Conservation (phyloP, 2,329 filamentous ascomycete genomes). For the Drechslerella stenobrocha region DNA sequence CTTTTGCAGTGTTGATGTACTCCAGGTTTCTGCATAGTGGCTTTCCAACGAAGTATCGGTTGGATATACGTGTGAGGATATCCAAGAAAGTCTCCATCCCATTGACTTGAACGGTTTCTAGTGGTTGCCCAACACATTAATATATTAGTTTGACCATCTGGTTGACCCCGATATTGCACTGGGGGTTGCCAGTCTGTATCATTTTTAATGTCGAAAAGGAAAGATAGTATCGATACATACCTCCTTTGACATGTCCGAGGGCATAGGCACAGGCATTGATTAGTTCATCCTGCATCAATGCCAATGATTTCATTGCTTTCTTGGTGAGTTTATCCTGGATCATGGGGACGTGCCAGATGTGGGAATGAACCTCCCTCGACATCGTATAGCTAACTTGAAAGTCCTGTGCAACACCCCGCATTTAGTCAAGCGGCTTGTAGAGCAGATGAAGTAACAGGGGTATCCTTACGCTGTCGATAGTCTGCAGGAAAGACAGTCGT, state of each 20-base stretch:
- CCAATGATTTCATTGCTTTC: constrained; percentile 35
- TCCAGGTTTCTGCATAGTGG: constrained; percentile 37
- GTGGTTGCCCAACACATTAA: not conserved
- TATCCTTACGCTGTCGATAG: constrained; percentile 28
- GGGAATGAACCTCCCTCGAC: constrained; percentile 27
- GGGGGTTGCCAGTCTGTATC: not conserved
- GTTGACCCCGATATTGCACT: not conserved
- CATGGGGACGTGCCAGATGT: constrained; percentile 39
- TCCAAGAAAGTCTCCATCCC: constrained; percentile 39
- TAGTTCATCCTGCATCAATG: constrained; percentile 37
- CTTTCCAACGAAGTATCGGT: constrained; percentile 42
- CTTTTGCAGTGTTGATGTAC: constrained; percentile 39
- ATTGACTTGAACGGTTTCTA: constrained; percentile 18
- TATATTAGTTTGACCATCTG: not conserved
- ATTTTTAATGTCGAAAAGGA: not conserved
- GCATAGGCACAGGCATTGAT: constrained; percentile 34
- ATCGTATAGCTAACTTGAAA: constrained; percentile 47
- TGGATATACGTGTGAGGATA: constrained; percentile 40
- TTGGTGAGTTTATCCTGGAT: constrained; percentile 45
- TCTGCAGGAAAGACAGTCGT: constrained; percentile 33
- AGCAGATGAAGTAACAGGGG: not conserved
- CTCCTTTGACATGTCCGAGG: constrained; percentile 28
- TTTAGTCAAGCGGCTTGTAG: not conserved
- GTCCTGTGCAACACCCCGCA: constrained; percentile 16
- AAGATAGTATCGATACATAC: constrained; percentile 3